Percentiles rank a stretch among this genome's conserved stretches.
phyloP scores from a whole-genome alignment of 2,329 filamentous ascomycete species.

The Dryadomyces quercivorus region DNA sequence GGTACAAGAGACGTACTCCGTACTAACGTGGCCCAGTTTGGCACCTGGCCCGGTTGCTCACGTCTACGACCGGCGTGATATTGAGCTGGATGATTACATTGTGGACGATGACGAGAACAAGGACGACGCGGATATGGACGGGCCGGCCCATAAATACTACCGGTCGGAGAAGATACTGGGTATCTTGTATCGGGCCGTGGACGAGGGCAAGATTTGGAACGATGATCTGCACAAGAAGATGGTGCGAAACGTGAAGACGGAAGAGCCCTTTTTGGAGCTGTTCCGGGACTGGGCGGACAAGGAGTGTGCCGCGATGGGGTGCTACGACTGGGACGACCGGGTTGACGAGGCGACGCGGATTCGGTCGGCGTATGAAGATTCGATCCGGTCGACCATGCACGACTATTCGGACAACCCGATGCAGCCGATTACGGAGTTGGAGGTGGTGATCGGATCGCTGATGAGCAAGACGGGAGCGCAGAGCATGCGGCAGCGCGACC shows the following conservation, averaged over 20 bases:
- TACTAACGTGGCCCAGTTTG: conserved; percentile 21
- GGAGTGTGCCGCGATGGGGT: conserved; percentile 18
- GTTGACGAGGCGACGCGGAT: conserved; percentile 29
- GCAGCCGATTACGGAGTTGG: conserved; percentile 32
- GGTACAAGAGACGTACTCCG: not conserved
- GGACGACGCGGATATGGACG: conserved; percentile 32
- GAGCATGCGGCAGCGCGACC: conserved; percentile 37
- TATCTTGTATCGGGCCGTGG: conserved; percentile 56
- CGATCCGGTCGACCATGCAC: conserved; percentile 26
- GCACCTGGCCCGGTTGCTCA: conserved; percentile 31
- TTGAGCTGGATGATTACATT: conserved; percentile 24
- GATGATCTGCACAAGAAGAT: conserved; percentile 27
- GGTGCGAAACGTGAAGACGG: conserved; percentile 3
- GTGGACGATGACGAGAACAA: conserved; percentile 27
- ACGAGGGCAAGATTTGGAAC: conserved; percentile 56
- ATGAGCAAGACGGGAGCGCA: conserved; percentile 36
- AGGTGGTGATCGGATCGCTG: conserved; percentile 45
- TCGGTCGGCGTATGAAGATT: conserved; percentile 33
- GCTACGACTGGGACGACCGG: conserved; percentile 22
- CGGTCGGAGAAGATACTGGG: conserved; percentile 57
- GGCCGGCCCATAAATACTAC: conserved; percentile 45
- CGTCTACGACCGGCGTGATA: conserved; percentile 31
- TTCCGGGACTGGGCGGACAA: conserved; percentile 20
- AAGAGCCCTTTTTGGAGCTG: conserved; percentile 30
- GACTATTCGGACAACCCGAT: conserved; percentile 33